These are phyloP conservation scores for Ceratobasidium sp. DNA, from an alignment of 1,284 basidiomycete species.

Conservation along the genomic window DNA sequence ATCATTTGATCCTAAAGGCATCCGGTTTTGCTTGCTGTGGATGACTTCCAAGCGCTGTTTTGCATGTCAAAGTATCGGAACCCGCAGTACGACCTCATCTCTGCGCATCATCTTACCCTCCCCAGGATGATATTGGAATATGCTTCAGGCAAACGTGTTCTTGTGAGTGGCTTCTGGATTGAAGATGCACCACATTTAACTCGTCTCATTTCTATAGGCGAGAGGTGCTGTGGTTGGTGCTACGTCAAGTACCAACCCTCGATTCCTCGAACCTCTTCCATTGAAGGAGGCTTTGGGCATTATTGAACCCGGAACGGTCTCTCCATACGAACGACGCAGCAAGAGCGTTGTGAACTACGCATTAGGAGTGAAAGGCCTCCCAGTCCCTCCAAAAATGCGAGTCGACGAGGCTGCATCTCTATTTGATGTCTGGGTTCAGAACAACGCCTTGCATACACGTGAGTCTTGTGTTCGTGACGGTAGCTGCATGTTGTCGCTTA, in stretches of 20 bases:
- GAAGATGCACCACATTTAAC: not conserved
- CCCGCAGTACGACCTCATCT: constrained; percentile 76
- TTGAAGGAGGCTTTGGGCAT: constrained; percentile 65
- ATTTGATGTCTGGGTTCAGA: constrained; percentile 76
- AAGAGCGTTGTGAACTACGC: constrained; percentile 62
- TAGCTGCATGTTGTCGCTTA: not conserved
- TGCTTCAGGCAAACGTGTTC: constrained; percentile 70
- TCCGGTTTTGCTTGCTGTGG: constrained; percentile 86
- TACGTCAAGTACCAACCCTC: constrained; percentile 65
- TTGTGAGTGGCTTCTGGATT: constrained; percentile 62
- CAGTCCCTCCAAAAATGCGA: constrained; percentile 59
- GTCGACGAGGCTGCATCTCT: constrained; percentile 71
- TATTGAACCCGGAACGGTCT: constrained; percentile 55
- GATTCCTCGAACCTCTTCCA: constrained; percentile 66
- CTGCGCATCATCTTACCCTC: constrained; percentile 82
- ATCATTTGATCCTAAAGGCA: constrained; percentile 53
- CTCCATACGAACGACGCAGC: constrained; percentile 62
- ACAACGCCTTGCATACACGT: constrained; percentile 64
- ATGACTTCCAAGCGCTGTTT: constrained; percentile 88
- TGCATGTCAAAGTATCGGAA: constrained; percentile 78
- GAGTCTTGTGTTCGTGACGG: constrained; percentile 49
- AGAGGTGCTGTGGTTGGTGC: constrained; percentile 75
- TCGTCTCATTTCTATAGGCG: constrained; percentile 55
- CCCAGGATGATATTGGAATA: constrained; percentile 84
- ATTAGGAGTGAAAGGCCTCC: constrained; percentile 63